Evolutionary conservation across 164 flowering plant species (phyloP), one percentile per base, ranked within the genome.

Genomic region (Cinnamomum chago): DNA sequence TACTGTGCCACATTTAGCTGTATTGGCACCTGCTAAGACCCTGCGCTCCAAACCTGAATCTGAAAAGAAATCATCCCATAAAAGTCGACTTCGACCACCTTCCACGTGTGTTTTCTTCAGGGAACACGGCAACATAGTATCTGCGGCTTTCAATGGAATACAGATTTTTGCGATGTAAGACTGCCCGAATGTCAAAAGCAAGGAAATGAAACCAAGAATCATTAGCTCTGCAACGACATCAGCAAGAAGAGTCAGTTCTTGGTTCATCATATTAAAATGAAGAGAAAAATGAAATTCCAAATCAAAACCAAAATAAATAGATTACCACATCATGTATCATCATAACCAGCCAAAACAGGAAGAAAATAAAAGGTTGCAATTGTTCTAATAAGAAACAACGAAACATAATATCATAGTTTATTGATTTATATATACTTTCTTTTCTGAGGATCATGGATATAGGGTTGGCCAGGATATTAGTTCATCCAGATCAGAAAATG

Each of bases 131-230:
- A 90, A 80, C 90, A 89, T 88, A 11, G 80, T 82, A 65, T 85
- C 65, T 23, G 84, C 87, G 24, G 68, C 10, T 27, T 72, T 72
- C 50, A 70, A 55, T 25, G 91, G 86, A 69, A 90, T 77, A 77
- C 95, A 90, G 6, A 90, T 85, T 68, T 68, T 76, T n/a, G 85
- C 72, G 62, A 89, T 86, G 82, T 76, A 81, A 71, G 14, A 72
- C 74, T 88, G 92, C 15, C 83, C 76, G n/a, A 87, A 88, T 3
- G 89, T 83, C 77, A 90, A 82, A 22, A 87, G 68, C 6, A 89
- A 82, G 20, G 92, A 90, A 79, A 89, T 87, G 80, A 90, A 89
- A 12, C 95, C 93, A 33, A 90, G 83, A 76, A 90, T 76, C 87
- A 90, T 90, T 77, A 90, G 78, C 83, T 85, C 91, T 90, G 89